These are phyloP conservation scores for Prorocentrum cordatum DNA, from an alignment of 169 alveolate genomes.

Conservation along the genomic window DNA sequence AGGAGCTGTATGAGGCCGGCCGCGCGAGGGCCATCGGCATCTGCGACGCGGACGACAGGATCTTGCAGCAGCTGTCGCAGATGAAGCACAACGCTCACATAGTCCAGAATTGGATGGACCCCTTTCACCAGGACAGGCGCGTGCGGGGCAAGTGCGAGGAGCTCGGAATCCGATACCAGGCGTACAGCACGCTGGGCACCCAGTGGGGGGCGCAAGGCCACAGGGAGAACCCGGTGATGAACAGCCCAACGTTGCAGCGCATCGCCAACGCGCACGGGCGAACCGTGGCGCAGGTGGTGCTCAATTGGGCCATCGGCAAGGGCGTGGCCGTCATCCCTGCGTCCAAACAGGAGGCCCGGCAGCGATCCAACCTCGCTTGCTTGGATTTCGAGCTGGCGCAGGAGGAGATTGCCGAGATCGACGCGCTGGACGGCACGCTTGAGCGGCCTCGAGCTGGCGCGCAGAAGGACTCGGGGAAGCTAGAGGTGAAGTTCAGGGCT, in stretches of 20 bases:
- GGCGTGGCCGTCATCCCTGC: constrained; percentile 42
- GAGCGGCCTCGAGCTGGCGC: no score
- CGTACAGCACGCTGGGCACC: constrained; percentile 42
- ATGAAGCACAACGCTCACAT: constrained; percentile 42
- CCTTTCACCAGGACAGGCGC: constrained; percentile 33
- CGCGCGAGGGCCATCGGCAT: constrained; percentile 9
- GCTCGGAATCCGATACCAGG: constrained; percentile 57
- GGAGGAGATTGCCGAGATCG: no score
- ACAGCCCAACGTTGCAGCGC: not conserved
- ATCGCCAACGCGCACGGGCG: not conserved
- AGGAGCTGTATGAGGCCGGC: not conserved
- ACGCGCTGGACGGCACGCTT: no score
- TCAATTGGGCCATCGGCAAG: constrained; percentile 10
- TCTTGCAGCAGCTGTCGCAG: not conserved
- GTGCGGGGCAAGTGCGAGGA: constrained; percentile 18
- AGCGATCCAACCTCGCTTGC: no score
- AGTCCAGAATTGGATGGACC: constrained; percentile 58
- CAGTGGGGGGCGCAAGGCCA: constrained; percentile 36
- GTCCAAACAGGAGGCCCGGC: not conserved
- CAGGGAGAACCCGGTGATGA: not conserved
- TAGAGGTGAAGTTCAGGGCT: no score
- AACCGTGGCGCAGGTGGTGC: constrained; percentile 39
- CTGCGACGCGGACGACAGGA: constrained; percentile 4
- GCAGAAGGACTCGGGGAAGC: no score
- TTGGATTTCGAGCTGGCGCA: no score